Conservation (phyloP, 768 basidiomycete species). For the Cyathus striatus region DNA sequence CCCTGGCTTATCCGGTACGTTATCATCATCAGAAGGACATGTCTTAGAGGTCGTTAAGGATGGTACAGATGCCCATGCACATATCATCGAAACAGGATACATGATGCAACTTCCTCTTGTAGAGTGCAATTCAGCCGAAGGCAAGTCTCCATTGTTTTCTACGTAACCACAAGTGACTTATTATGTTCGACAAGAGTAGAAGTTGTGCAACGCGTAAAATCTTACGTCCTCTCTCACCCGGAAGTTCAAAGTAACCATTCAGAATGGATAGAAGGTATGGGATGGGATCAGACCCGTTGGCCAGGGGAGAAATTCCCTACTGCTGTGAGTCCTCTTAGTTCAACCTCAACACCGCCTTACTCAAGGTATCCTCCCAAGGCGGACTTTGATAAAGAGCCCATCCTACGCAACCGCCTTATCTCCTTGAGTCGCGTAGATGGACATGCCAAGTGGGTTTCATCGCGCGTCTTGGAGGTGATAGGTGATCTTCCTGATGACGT, state of each 20-base stretch:
- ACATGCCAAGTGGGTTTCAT: constrained; percentile 3
- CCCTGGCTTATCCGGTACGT: constrained; percentile 69
- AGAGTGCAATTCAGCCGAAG: constrained; percentile 52
- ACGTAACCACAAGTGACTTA: background rate
- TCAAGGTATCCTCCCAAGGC: constrained; percentile 31
- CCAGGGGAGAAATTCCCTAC: constrained; percentile 58
- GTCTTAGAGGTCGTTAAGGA: too few relatives aligned
- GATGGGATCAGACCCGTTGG: constrained; percentile 94
- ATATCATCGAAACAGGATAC: constrained; percentile 70
- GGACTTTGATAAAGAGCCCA: constrained; percentile 66
- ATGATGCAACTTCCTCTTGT: constrained; percentile 61
- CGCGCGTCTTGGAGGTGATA: background rate
- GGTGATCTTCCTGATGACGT: constrained; percentile 5
- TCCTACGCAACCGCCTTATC: constrained; percentile 18
- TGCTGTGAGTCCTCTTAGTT: constrained; percentile 48
- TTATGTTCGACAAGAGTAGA: constrained; percentile 43
- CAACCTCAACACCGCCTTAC: too few relatives aligned
- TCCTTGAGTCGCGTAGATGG: background rate
- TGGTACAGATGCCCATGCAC: constrained; percentile 69
- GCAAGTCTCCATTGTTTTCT: constrained; percentile 26
- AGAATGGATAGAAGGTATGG: constrained; percentile 79
- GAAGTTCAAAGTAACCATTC: constrained; percentile 46
- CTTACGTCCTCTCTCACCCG: constrained; percentile 53
- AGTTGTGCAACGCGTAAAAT: constrained; percentile 53
- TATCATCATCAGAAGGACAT: too few relatives aligned